phyloP scores from a whole-genome alignment of 2,329 filamentous ascomycete species.

The Gaeumannomyces tritici region DNA sequence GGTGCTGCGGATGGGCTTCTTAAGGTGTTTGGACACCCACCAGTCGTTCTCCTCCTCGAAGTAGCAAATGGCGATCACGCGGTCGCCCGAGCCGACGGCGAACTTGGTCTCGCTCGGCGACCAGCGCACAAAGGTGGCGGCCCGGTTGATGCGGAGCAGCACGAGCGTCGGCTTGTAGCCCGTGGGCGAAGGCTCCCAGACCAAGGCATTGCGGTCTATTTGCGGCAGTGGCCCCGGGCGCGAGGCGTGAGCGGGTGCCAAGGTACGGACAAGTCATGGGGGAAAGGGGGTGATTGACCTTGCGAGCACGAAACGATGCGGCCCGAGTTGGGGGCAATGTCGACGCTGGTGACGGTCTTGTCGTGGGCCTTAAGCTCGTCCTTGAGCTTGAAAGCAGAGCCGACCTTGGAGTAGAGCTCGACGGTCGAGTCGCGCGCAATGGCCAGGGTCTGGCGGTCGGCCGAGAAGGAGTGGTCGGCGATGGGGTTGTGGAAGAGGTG shows the following conservation, averaged over 20 bases:
- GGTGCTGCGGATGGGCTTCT: constrained; percentile 97
- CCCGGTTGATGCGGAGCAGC: constrained; percentile 91
- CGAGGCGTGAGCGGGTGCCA: background rate
- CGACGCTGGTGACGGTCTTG: constrained; percentile 91
- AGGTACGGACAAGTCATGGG: background rate
- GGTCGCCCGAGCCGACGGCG: constrained; percentile 89
- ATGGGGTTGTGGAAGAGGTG: constrained; percentile 96
- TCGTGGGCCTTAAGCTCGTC: constrained; percentile 95
- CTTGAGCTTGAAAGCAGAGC: constrained; percentile 69
- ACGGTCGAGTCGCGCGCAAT: constrained; percentile 85
- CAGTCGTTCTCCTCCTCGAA: constrained; percentile 99
- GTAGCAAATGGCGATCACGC: constrained; percentile 94
- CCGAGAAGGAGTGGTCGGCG: constrained; percentile 95
- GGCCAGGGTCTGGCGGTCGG: constrained; percentile 78
- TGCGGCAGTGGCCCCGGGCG: background rate
- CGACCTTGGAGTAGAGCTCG: constrained; percentile 72
- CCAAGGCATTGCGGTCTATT: constrained; percentile 88
- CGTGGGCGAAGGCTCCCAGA: constrained; percentile 88
- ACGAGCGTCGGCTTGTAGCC: constrained; percentile 97
- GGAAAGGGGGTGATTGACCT: constrained; percentile 39
- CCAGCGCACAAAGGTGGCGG: constrained; percentile 95
- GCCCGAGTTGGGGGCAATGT: constrained; percentile 83
- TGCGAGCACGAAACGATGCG: constrained; percentile 97
- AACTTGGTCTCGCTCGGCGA: constrained; percentile 96
- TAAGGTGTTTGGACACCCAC: constrained; percentile 99